phyloP scores from a whole-genome alignment of 1,284 basidiomycete species.

The Sporisorium graminicola region DNA sequence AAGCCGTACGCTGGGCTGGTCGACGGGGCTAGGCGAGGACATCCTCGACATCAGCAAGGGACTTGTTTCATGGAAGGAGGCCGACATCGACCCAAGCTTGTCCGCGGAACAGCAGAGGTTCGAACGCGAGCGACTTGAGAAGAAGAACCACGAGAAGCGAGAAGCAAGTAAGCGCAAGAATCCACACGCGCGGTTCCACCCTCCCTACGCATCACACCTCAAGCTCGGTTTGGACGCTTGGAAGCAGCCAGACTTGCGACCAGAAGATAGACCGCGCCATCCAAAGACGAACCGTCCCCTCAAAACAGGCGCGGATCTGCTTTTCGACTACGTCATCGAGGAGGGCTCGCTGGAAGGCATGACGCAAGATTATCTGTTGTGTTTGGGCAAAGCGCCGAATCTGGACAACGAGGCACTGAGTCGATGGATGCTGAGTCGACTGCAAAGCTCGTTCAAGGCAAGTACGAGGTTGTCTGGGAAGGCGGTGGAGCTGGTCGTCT shows the following conservation, averaged over 20 bases:
- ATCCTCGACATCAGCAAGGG: constrained; percentile 24
- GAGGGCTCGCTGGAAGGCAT: constrained; percentile 27
- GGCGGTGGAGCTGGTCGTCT: constrained; percentile 14
- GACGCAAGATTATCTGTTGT: constrained; percentile 30
- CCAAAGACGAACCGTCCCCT: constrained; percentile 22
- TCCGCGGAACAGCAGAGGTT: constrained; percentile 13
- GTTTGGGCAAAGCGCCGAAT: constrained; percentile 25
- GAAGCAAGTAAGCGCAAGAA: constrained; percentile 13
- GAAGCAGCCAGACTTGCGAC: constrained; percentile 9
- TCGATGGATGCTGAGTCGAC: constrained; percentile 1
- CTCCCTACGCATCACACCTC: constrained; percentile 28
- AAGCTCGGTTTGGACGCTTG: constrained; percentile 25
- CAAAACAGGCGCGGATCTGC: constrained; percentile 21
- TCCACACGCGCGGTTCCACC: constrained; percentile 28
- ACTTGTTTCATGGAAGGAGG: constrained; percentile 13
- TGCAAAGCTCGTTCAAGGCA: constrained; percentile 1
- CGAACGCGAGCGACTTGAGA: constrained; percentile 15
- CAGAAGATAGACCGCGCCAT: constrained; percentile 8
- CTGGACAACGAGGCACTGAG: constrained; percentile 25
- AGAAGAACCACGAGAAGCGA: constrained; percentile 24
- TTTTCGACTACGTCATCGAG: constrained; percentile 28
- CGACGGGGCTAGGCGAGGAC: constrained; percentile 19
- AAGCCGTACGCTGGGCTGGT: constrained; percentile 15
- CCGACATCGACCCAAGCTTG: constrained; percentile 8
- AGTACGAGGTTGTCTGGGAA: background rate